Evolutionary conservation across 2,329 filamentous ascomycete species (phyloP).

Genomic region (Fusarium setosum): DNA sequence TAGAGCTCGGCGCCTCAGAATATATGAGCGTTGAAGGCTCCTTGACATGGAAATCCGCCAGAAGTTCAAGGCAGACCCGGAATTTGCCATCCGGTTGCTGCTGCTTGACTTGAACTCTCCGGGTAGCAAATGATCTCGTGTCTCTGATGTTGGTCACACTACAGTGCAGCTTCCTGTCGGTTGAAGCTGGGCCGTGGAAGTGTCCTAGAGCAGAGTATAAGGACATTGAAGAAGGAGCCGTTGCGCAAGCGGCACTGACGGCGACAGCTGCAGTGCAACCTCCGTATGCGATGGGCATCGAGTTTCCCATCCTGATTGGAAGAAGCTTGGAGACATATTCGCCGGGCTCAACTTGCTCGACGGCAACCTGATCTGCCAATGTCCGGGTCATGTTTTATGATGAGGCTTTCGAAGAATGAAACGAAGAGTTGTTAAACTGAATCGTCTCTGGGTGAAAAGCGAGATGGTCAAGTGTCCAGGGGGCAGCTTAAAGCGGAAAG

Average conservation of each 20-base stretch:
- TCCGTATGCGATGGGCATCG: constrained; percentile 54
- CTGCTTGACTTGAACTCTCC: constrained; percentile 58
- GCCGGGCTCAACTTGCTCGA: constrained; percentile 33
- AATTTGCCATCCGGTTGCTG: constrained; percentile 47
- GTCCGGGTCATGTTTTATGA: constrained; percentile 20
- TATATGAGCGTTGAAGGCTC: constrained; percentile 54
- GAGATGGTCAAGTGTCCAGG: too few species aligned
- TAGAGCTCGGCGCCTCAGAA: constrained; percentile 47
- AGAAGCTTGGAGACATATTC: constrained; percentile 42
- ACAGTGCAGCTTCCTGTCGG: constrained; percentile 51
- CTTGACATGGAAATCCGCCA: constrained; percentile 58
- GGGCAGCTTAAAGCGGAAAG: too few species aligned
- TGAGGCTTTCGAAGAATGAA: too few species aligned
- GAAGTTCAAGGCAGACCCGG: constrained; percentile 54
- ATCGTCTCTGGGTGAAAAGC: too few species aligned
- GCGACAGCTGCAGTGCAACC: constrained; percentile 56
- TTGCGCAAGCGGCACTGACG: constrained; percentile 53
- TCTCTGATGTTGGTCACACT: constrained; percentile 52
- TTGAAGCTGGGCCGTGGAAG: constrained; percentile 58
- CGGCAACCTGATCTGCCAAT: constrained; percentile 34
- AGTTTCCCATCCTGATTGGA: constrained; percentile 48
- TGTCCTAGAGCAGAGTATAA: constrained; percentile 60
- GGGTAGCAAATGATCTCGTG: constrained; percentile 60
- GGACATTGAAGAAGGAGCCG: constrained; percentile 50
- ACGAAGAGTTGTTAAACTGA: too few species aligned